Percentiles rank a stretch among this genome's conserved stretches.
phyloP scores from a whole-genome alignment of 2,329 filamentous ascomycete species.

The Fusarium sp. region DNA sequence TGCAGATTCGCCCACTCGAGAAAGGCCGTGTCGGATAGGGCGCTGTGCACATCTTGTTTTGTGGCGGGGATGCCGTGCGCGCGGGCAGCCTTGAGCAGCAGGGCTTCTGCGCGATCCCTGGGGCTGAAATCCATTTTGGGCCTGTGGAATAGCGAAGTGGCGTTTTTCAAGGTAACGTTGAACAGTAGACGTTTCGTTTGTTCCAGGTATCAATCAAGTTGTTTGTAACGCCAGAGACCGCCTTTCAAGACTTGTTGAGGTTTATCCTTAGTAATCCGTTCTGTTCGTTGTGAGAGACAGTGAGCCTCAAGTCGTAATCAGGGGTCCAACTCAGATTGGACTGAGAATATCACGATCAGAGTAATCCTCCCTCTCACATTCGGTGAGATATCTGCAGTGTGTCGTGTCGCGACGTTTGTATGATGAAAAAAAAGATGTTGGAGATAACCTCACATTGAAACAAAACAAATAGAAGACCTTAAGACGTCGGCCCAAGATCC shows the following conservation, averaged over 20 bases:
- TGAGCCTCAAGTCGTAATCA: slow-evolving; percentile 7
- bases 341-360: no score
- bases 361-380: background rate
- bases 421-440: background rate
- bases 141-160: slow-evolving; percentile 52
- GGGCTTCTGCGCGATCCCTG: slow-evolving; percentile 49
- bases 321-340: background rate
- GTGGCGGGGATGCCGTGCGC: slow-evolving; percentile 48
- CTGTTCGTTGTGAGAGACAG: background rate
- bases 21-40: slow-evolving; percentile 54
- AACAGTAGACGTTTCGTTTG: slow-evolving; percentile 32
- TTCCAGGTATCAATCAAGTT: slow-evolving; percentile 1
- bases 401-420: background rate
- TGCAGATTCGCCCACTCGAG: slow-evolving; percentile 63
- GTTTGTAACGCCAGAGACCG: no score
- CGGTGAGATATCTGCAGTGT: background rate
- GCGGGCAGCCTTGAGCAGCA: slow-evolving; percentile 51
- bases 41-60: slow-evolving; percentile 54
- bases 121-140: slow-evolving; percentile 46
- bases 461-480: slow-evolving; percentile 34
- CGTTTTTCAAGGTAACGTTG: slow-evolving; percentile 41
- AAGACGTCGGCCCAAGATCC: slow-evolving; percentile 39
- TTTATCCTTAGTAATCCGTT: no score
- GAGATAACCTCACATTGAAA: slow-evolving; percentile 33
- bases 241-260: background rate